phyloP scores from a whole-genome alignment of 345 rosid species.

The Heritiera fomes region DNA sequence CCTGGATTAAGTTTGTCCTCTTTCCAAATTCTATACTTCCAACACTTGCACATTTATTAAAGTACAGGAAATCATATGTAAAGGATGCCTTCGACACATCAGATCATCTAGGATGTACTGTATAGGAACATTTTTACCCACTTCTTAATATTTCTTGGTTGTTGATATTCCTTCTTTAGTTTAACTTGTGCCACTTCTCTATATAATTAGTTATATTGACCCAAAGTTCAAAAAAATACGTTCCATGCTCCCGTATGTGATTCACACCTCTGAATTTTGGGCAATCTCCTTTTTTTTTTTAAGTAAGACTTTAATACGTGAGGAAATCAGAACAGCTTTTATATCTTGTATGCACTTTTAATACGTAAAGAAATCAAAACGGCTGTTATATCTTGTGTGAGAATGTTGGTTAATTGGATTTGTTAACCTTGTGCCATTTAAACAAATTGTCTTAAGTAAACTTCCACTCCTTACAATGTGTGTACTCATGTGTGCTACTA shows the following conservation, averaged over 20 bases:
- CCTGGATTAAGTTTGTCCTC: not conserved
- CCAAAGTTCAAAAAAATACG: not conserved
- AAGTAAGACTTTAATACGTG: not conserved
- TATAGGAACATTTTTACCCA: not conserved
- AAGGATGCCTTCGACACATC: not conserved
- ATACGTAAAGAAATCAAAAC: not conserved
- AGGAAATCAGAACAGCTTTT: not conserved
- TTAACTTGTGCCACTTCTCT: not conserved
- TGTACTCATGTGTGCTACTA: not conserved
- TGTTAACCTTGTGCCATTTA: not conserved
- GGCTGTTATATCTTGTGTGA: not conserved
- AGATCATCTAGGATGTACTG: not conserved
- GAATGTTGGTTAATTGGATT: not conserved
- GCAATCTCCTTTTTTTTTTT: not conserved
- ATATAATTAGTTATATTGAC: not conserved
- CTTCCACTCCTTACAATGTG: not conserved
- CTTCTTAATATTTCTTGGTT: not conserved
- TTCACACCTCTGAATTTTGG: not conserved
- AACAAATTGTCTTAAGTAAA: not conserved
- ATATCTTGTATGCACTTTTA: not conserved
- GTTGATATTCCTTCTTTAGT: not conserved
- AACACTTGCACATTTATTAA: not conserved
- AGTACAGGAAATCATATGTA: not conserved
- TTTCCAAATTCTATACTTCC: not conserved
- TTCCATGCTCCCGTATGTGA: not conserved